Percentiles rank a stretch among this genome's conserved stretches.
Conservation (phyloP, 805 yeast species). For the Kodamaea jinghongensis region DNA sequence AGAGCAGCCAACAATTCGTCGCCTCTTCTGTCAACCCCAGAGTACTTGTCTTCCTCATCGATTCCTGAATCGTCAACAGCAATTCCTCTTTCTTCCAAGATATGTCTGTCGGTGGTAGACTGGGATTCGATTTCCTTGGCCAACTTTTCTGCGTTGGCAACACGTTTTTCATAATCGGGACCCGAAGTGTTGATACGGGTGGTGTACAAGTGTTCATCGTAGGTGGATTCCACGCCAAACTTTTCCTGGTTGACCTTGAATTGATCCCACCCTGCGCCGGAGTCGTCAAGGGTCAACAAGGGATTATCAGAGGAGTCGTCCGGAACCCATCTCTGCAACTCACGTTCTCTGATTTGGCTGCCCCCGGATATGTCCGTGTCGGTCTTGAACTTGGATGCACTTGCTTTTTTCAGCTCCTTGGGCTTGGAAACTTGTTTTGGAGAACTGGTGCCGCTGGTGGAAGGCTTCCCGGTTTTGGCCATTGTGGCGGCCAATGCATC, state of each 20-base stretch:
- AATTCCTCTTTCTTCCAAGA: slow-evolving; percentile 90
- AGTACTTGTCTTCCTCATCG: slow-evolving; percentile 95
- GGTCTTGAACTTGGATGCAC: slow-evolving; percentile 54
- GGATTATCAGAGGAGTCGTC: slow-evolving; percentile 46
- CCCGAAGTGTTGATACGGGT: slow-evolving; percentile 67
- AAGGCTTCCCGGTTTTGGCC: neutral
- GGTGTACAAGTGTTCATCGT: slow-evolving; percentile 84
- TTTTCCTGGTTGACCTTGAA: slow-evolving; percentile 85
- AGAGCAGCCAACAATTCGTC: slow-evolving; percentile 49
- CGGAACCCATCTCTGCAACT: slow-evolving; percentile 82
- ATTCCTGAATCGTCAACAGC: slow-evolving; percentile 75
- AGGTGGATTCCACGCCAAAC: slow-evolving; percentile 83
- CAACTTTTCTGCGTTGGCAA: slow-evolving; percentile 68
- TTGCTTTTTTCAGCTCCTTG: neutral
- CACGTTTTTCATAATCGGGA: slow-evolving; percentile 67
- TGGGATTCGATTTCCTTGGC: slow-evolving; percentile 82
- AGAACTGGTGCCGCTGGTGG: slow-evolving; percentile 21
- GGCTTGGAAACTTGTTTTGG: slow-evolving; percentile 13
- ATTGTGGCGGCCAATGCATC: slow-evolving; percentile 11
- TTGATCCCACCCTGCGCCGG: slow-evolving; percentile 74
- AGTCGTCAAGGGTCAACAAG: slow-evolving; percentile 37
- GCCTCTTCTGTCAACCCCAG: slow-evolving; percentile 78
- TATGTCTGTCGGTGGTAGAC: slow-evolving; percentile 67
- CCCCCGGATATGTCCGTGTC: slow-evolving; percentile 77
- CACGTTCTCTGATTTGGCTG: slow-evolving; percentile 55